Evolutionary conservation across 2,329 filamentous ascomycete genomes (phyloP).

Genomic region (Grosmannia clavigera): DNA sequence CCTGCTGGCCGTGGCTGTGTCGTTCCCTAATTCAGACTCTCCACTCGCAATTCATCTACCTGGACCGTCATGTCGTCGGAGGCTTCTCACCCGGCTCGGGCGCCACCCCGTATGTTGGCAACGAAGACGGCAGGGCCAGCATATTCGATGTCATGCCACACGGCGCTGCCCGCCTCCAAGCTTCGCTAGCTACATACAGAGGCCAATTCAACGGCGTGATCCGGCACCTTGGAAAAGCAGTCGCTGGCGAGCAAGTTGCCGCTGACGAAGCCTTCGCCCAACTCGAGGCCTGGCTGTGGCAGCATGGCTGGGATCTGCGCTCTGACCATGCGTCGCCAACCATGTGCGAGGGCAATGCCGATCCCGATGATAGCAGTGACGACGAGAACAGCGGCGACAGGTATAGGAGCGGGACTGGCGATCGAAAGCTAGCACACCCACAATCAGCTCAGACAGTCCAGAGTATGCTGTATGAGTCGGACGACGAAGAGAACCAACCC

Average conservation of each 20-base stretch:
- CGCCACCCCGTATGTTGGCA: conserved; percentile 10
- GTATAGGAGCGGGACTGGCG: neutral
- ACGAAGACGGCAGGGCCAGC: conserved; percentile 8
- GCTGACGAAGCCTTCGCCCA: conserved; percentile 36
- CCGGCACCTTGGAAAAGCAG: conserved; percentile 19
- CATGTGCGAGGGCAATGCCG: conserved; percentile 18
- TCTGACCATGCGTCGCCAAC: conserved; percentile 38
- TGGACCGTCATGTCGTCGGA: conserved; percentile 33
- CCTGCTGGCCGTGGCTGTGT: conserved; percentile 30
- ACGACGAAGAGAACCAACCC: conserved; percentile 38
- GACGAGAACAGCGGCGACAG: conserved; percentile 20
- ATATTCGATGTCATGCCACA: conserved; percentile 24
- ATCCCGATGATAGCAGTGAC: neutral
- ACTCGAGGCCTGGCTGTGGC: conserved; percentile 35
- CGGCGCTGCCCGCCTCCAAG: conserved; percentile 24
- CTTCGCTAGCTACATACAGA: conserved; percentile 41
- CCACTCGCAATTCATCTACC: conserved; percentile 42
- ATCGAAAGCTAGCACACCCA: neutral
- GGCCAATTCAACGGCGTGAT: conserved; percentile 37
- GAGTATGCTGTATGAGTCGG: conserved; percentile 3
- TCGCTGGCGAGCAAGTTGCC: conserved; percentile 27
- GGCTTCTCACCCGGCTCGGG: conserved; percentile 18
- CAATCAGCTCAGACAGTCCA: neutral
- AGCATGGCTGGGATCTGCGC: conserved; percentile 42
- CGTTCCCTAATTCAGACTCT: conserved; percentile 35